phyloP scores from a whole-genome alignment of 139 green algal species.

The Astrephomene gubernaculifera region DNA sequence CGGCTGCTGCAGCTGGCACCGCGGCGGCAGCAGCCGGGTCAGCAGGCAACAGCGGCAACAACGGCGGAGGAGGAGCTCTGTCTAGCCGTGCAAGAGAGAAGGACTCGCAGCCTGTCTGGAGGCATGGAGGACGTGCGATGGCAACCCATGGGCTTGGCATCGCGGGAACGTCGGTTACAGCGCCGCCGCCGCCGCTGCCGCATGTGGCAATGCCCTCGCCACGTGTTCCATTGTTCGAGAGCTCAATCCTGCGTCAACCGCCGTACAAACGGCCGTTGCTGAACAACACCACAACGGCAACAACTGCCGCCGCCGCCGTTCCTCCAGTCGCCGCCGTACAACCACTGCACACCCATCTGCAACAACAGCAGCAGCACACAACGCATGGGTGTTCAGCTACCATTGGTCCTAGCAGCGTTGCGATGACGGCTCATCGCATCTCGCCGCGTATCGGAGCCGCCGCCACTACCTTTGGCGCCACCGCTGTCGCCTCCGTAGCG shows the following conservation, averaged over 20 bases:
- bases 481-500: no score
- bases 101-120: conserved; percentile 1
- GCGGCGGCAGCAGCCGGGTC: not conserved
- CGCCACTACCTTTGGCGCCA: no score
- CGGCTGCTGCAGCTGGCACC: no score
- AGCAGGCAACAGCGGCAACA: not conserved
- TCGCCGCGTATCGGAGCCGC: no score
- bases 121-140: conserved; percentile 28
- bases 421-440: no score
- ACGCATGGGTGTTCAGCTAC: no score
- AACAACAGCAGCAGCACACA: not conserved
- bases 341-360: not conserved
- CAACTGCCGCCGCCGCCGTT: not conserved
- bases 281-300: not conserved
- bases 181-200: not conserved
- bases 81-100: no score
- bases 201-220: no score
- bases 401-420: no score
- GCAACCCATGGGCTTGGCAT: not conserved
- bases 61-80: not conserved
- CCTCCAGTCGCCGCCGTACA: not conserved
- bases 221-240: not conserved
- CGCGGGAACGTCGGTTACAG: not conserved
- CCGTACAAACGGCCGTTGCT: conserved; percentile 27
- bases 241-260: conserved; percentile 4